phyloP scores from a whole-genome alignment of 1,139 yeast genomes.

The Kazachstania sp. region DNA sequence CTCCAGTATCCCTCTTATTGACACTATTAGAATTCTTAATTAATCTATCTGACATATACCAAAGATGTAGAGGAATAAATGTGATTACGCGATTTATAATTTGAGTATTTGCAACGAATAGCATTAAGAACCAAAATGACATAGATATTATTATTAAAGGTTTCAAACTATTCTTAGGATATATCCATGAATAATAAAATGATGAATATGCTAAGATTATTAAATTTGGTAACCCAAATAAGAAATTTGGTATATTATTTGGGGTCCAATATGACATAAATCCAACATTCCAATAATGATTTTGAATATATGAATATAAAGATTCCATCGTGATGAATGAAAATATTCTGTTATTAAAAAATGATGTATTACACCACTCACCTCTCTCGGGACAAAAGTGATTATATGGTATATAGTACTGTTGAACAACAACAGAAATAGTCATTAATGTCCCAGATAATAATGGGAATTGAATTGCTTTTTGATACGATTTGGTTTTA shows the following conservation, averaged over 20 bases:
- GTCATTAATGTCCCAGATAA: conserved; percentile 51
- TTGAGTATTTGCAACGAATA: conserved; percentile 74
- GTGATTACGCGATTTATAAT: conserved; percentile 72
- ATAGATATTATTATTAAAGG: conserved; percentile 38
- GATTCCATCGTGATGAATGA: conserved; percentile 34
- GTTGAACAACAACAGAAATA: conserved; percentile 38
- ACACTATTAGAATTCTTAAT: conserved; percentile 8
- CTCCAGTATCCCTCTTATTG: conserved; percentile 5
- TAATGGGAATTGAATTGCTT: conserved; percentile 32
- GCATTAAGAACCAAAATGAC: conserved; percentile 42
- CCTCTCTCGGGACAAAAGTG: conserved; percentile 63
- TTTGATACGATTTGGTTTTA: conserved; percentile 9
- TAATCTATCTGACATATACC: conserved; percentile 51
- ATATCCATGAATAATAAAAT: conserved; percentile 26
- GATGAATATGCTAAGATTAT: conserved; percentile 33
- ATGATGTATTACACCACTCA: conserved; percentile 58
- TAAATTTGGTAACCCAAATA: conserved; percentile 67
- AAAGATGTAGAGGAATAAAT: conserved; percentile 64
- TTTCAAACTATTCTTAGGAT: conserved; percentile 25
- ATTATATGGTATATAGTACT: conserved; percentile 43
- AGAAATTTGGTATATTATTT: conserved; percentile 76
- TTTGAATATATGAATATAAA: conserved; percentile 67
- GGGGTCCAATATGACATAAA: conserved; percentile 73
- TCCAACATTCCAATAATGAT: conserved; percentile 78
- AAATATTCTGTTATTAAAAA: background rate